These are phyloP conservation scores for Microdochium nivale DNA, from an alignment of 2,329 filamentous ascomycete genomes.

Conservation along the genomic window DNA sequence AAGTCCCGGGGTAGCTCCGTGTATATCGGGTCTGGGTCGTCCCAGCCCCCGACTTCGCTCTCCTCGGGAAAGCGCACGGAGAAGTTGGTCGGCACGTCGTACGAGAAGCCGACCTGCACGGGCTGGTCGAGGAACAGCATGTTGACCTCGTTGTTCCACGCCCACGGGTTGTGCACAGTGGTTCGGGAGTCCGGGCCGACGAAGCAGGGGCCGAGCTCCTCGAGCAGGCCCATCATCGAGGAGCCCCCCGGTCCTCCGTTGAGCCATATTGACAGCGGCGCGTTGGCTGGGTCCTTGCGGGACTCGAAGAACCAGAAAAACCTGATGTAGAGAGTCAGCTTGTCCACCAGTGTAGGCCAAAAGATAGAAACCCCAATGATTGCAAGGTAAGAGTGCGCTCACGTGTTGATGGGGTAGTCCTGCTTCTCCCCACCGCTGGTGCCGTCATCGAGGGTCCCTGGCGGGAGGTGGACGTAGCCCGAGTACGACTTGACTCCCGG, in stretches of 20 bases:
- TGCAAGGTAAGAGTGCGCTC: neutral
- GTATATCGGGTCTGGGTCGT: constrained; percentile 5
- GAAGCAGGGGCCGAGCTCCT: constrained; percentile 39
- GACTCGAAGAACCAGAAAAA: constrained; percentile 28
- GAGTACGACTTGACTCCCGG: constrained; percentile 31
- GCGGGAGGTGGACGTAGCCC: constrained; percentile 35
- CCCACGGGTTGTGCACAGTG: constrained; percentile 44
- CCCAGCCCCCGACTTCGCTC: constrained; percentile 15
- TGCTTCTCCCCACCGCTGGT: constrained; percentile 31
- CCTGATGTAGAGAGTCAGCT: neutral
- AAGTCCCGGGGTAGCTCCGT: constrained; percentile 25
- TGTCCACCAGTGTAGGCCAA: too few species aligned
- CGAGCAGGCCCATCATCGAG: constrained; percentile 43
- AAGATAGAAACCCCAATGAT: too few species aligned
- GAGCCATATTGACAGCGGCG: constrained; percentile 44
- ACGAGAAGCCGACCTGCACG: constrained; percentile 53
- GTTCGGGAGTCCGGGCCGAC: constrained; percentile 35
- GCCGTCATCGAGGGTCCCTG: constrained; percentile 24
- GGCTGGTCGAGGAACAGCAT: constrained; percentile 45
- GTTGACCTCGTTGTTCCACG: constrained; percentile 50
- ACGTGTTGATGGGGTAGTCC: constrained; percentile 40
- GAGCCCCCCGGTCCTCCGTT: constrained; percentile 51
- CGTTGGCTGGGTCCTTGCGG: constrained; percentile 17
- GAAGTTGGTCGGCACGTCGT: constrained; percentile 49
- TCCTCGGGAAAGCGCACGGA: constrained; percentile 35